Base-by-base conservation (phyloP, 1,284 basidiomycete species). In the Ganoderma resinaceum region DNA sequence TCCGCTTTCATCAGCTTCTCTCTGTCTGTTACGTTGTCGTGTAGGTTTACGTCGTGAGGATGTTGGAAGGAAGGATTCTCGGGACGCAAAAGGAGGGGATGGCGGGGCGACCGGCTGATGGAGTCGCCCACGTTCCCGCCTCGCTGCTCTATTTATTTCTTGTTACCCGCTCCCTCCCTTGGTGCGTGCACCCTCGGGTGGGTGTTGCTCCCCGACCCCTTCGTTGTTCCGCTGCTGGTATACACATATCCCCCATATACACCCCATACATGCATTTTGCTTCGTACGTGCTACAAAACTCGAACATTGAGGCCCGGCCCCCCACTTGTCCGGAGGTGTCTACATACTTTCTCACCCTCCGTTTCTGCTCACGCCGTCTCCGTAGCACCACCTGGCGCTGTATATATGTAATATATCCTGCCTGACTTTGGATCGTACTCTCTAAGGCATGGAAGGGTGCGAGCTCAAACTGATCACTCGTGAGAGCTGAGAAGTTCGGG, bases 321-420 rank as follows among this genome's bases (percentile, higher is more conserved):
- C 26, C 18, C n/a, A 37, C 23, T 37, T 40, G 7, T 60, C 46
- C 46, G 11, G 46, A 23, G 23, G 37, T 60, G 37, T 38, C 58
- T 38, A 16, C 35, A 26, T 40, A 23, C 23, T 8, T 35, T 26
- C 12, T 8, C 33, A 1, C 35, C 11, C 20, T 40, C 5, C 12
- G 58, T 29, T 23, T 38, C 62, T 38, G 35, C 38, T 46, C 8
- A 12, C 43, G 14, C 31, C 18, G 40, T 68, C 63, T 68, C 46
- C 64, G 65, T 69, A 66, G 61, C 58, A 66, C 40, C 59, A 65
- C 49, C 60, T 62, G 63, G 67, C 52, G 52, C 43, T 69, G 68
- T 69, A 66, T 52, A 52, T 52, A 26, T 52, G 66, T 38, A 64
- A 66, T 64, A 69, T 69, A 40, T 42, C 37, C 58, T 60, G 58